Evolutionary conservation across 345 rosid genomes (phyloP), one percentile per base, ranked within the genome.

Genomic region (Heritiera littoralis): DNA sequence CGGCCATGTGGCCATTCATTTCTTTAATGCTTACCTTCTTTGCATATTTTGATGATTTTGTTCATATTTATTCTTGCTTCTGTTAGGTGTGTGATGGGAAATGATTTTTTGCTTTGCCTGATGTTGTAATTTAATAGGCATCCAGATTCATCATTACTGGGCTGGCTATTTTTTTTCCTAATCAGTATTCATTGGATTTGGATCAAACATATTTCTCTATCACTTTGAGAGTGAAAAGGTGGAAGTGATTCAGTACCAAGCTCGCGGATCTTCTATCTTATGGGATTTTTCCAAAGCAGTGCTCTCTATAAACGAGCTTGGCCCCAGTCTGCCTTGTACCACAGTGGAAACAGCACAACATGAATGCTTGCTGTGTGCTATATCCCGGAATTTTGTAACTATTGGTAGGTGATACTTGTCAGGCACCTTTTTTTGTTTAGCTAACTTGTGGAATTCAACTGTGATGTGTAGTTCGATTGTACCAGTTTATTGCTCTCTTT

Each of bases 241-340:
- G 59, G 88, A 88, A 79, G 74, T 74, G 51, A 78, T 91, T 78
- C 86, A 80, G 66, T 88, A 88, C 79, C 84, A 87, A 54, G 91
- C 92, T 74, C 86, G 86, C 49, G 74, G 81, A 20, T 85, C 90
- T n/a, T 60, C 86, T 18, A 80, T 81, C 38, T 68, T 81, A 70
- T 89, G 89, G 87, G 94, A 91, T 35, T 87, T 78, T 79, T 84
- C 87, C 78, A 86, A 85, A 74, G 88, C 87, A 11, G 74, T 81
- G 60, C 94, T 91, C 72, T 91, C 86, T 86, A 83, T 68, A 84
- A 83, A 69, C 90, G 77, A 9, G 83, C 81, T 32, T 91, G 94
- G 92, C 90, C 94, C 55, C 78, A 79, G 48, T 82, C 86, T 78
- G 80, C 85, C 72, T 43, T 79, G 15, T 65, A 83, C 67, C 23